phyloP scores from a whole-genome alignment of 768 basidiomycete species.

The Boletus sp. region DNA sequence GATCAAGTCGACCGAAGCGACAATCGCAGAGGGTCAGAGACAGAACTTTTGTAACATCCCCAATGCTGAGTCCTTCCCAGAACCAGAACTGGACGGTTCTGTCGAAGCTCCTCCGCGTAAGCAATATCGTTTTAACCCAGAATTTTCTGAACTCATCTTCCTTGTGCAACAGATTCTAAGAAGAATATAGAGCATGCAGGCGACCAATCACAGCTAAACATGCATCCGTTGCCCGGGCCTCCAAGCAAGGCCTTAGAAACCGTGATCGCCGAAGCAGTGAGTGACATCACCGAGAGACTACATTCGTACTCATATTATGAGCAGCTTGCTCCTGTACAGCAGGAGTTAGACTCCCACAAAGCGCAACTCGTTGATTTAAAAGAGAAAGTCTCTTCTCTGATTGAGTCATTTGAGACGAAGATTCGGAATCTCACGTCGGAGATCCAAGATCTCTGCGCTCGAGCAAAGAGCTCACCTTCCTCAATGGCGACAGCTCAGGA shows the following conservation, averaged over 20 bases:
- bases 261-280: slow-evolving; percentile 30
- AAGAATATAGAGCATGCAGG: neutral
- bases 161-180: slow-evolving; percentile 4
- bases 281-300: neutral
- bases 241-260: slow-evolving; percentile 14
- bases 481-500: slow-evolving; percentile 12
- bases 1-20: slow-evolving; percentile 49
- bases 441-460: slow-evolving; percentile 31
- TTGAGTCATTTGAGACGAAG: slow-evolving; percentile 34
- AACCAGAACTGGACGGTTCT: slow-evolving; percentile 23
- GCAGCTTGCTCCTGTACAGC: slow-evolving; percentile 51
- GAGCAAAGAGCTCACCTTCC: slow-evolving; percentile 10
- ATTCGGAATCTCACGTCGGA: slow-evolving; percentile 37
- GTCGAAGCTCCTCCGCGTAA: slow-evolving; percentile 10
- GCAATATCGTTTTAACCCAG: neutral
- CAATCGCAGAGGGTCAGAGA: slow-evolving; percentile 52
- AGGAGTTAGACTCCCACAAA: slow-evolving; percentile 47
- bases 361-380: slow-evolving; percentile 39
- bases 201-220: slow-evolving; percentile 3
- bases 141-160: neutral
- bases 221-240: neutral
- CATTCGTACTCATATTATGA: slow-evolving; percentile 6
- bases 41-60: neutral
- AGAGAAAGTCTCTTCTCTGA: slow-evolving; percentile 28
- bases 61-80: slow-evolving; percentile 19